Base-by-base conservation (phyloP, 202 grass and related monocot species). In the Carex sylvatica region DNA sequence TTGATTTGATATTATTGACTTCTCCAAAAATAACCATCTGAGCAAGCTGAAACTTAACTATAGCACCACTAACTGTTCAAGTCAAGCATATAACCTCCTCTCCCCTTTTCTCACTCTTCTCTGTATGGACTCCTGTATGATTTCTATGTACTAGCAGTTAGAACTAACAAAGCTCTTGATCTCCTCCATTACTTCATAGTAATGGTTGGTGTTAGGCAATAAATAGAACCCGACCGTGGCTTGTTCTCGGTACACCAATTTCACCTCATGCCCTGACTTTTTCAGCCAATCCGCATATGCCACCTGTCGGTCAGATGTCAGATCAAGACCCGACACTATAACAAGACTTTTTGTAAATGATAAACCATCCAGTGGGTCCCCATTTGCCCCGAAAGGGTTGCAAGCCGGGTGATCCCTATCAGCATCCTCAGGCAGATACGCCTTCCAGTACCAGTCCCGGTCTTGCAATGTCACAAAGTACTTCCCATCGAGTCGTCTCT, bases 381-480 rank as follows among this genome's bases (percentile, higher is more conserved):
- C 92, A 47, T 91, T 95, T 11, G 95, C 91, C 2, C 95, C 95
- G 56, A 98, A 98, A 18, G 92, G 91, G 80, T 98, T 98, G 87
- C 92, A 98, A 72, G 92, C 91, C 16, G 89, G 91, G 78, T 98
- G 95, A 82, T 98, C 95, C 67, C 92, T 78, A 80, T 98, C 88
- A 4, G 95, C 82, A 31, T 78, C 91, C 84, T 95, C 92, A 13
- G 95, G 95, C 73, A 98, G 92, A 88, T 91, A 98, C n/a, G 95
- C 95, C 87, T 93, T 98, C 95, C 95, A 98, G 87, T 98, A 98
- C 95, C 95, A 98, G 74, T 98, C 91, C 86, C 95, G 87, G 83
- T 98, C 95, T 88, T 95, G 92, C 58, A 98, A 82, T 6, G 95
- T 98, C 30, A 98, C 95, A 81, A 98, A 98, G 83, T 95, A 98